Evolutionary conservation across 2,329 filamentous ascomycete genomes (phyloP).

Genomic region (Verticillium albo-atrum): DNA sequence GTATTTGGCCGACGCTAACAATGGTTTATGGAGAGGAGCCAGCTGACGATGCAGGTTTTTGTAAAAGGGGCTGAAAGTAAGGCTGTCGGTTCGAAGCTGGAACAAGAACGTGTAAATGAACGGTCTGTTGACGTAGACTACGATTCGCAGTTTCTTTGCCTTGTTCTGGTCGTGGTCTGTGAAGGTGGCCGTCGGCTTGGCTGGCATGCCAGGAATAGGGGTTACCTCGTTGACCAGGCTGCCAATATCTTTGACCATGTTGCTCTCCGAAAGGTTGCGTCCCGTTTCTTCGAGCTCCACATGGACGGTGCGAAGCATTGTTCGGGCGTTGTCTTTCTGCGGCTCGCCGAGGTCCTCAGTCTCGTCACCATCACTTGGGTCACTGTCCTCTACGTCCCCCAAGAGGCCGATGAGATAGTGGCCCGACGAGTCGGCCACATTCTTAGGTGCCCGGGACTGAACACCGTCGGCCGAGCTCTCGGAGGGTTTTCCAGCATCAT

Average conservation of each 20-base stretch:
- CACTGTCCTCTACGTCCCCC: slow-evolving; percentile 36
- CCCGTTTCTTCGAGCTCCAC: slow-evolving; percentile 55
- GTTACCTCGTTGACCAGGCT: background rate
- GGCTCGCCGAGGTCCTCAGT: background rate
- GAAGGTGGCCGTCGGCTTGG: slow-evolving; percentile 18
- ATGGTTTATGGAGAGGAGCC: slow-evolving; percentile 50
- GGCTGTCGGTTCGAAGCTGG: slow-evolving; percentile 51
- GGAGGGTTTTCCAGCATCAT: background rate
- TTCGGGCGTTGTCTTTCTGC: slow-evolving; percentile 42
- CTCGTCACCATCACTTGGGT: slow-evolving; percentile 20
- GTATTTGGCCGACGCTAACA: slow-evolving; percentile 53
- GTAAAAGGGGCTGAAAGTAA: slow-evolving; percentile 53
- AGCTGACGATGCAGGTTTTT: slow-evolving; percentile 58
- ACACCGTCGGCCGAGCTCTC: background rate
- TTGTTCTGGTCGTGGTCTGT: slow-evolving; percentile 50
- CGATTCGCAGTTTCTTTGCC: slow-evolving; percentile 56
- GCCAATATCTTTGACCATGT: slow-evolving; percentile 39
- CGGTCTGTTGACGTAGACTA: slow-evolving; percentile 69
- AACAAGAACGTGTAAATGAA: slow-evolving; percentile 79
- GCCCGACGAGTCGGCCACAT: slow-evolving; percentile 22
- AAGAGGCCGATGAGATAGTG: slow-evolving; percentile 65
- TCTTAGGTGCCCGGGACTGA: background rate
- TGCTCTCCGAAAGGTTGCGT: slow-evolving; percentile 25
- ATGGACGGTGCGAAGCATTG: slow-evolving; percentile 60
- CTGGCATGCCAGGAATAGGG: background rate